These are phyloP conservation scores for Capronia americana DNA, from an alignment of 2,329 filamentous ascomycete species.

Conservation along the genomic window DNA sequence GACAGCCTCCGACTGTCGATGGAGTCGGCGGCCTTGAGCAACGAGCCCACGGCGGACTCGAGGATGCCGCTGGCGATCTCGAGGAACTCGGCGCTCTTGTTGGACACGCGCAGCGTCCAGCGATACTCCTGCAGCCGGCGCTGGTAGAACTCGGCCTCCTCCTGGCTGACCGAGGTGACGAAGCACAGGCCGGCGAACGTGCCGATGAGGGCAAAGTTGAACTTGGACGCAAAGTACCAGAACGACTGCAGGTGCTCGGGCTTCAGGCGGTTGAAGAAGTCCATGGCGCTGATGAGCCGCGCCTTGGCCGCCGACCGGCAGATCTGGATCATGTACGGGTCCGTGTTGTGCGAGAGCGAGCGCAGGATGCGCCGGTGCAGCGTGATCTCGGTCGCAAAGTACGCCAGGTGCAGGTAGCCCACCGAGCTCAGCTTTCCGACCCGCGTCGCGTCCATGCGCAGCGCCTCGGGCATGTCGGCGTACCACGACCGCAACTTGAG, in stretches of 20 bases:
- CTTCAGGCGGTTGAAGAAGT: conserved; percentile 91
- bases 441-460: conserved; percentile 58
- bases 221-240: conserved; percentile 66
- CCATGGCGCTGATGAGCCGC: conserved; percentile 92
- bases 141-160: conserved; percentile 93
- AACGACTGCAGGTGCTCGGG: conserved; percentile 86
- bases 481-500: conserved; percentile 62
- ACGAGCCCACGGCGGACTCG: conserved; percentile 38
- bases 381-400: conserved; percentile 55
- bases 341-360: conserved; percentile 53
- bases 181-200: conserved; percentile 86
- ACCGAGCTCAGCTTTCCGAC: conserved; percentile 49
- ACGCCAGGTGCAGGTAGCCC: conserved; percentile 55
- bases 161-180: conserved; percentile 83
- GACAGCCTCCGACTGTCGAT: conserved; percentile 38
- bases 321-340: conserved; percentile 76
- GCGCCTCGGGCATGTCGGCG: conserved; percentile 52
- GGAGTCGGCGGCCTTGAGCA: conserved; percentile 38
- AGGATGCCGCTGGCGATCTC: conserved; percentile 41
- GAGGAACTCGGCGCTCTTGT: conserved; percentile 40
- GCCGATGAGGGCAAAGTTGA: conserved; percentile 90
- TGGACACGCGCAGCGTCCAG: conserved; percentile 87
- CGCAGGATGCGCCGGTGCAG: conserved; percentile 52
- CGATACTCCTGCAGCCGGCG: conserved; percentile 84
- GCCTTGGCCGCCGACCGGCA: conserved; percentile 94